Base-by-base conservation (phyloP, 345 rosid species). In the Eucalyptus tenuipes region DNA sequence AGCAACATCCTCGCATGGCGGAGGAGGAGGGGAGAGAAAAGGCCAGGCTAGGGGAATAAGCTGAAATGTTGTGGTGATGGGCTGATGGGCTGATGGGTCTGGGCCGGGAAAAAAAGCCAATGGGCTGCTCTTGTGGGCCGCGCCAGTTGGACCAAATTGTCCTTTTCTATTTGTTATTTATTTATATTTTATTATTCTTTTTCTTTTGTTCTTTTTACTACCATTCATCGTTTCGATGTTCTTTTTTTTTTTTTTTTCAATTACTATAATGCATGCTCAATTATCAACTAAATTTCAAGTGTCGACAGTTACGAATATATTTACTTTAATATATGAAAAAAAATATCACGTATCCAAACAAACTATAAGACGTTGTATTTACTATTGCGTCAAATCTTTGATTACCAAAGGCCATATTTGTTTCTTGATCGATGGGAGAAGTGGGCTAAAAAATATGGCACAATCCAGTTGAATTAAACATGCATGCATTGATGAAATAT, bases 101-200 rank as follows among this genome's bases (percentile, higher is more conserved):
- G 13, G 61, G 61, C 11, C 0, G 11, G 5, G 0, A 2, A 0
- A 3, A 2, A 55, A 55, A 22, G 2, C 1, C 11, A 5, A 20
- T 55, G 61, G 61, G 13, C 5, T 9, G 10, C 50, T 49, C 6
- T 49, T 13, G 6, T 49, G 50, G 16, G 50, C 50, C 1, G 50
- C 0, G 2, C 50, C 6, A 4, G 50, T 49, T 49, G 6, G 6
- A 49, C 50, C 50, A 49, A 49, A 2, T 49, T 13, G 50, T 2
- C 50, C 50, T 13, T 13, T 49, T 13, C 49, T 4, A 49, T 49
- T 49, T 49, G 15, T 13, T 49, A 49, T 49, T 49, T 49, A 49
- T 49, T 15, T 49, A 49, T 49, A 15, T 15, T 49, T 49, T 49
- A 55, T 22, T 55, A 55, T 55, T 20, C 24, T 20, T 20, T 18